phyloP scores from a whole-genome alignment of 305 asterid genomes.

The Ilex paraguariensis region DNA sequence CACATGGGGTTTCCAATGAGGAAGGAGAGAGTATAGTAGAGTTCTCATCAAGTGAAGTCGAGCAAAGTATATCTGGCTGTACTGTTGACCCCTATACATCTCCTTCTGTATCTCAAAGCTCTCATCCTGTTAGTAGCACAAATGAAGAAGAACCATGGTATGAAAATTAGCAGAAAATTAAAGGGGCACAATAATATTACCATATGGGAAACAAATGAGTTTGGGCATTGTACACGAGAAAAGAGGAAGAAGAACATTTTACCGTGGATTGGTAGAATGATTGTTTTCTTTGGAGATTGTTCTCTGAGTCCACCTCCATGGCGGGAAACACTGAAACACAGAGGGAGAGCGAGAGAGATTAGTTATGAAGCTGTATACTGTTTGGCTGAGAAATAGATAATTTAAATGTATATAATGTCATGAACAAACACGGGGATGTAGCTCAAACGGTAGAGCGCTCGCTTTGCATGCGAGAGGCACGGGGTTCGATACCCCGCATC shows the following conservation, averaged over 20 bases:
- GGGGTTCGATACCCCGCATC: conserved; percentile 23
- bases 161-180: background rate
- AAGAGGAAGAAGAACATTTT: conserved; percentile 8
- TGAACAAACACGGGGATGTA: conserved; percentile 52
- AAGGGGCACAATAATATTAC: background rate
- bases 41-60: conserved; percentile 91
- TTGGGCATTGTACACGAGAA: background rate
- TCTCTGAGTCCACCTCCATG: conserved; percentile 54
- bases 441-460: conserved; percentile 99
- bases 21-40: conserved; percentile 77
- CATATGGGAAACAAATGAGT: background rate
- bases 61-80: conserved; percentile 87
- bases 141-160: background rate
- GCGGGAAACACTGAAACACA: conserved; percentile 5
- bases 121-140: conserved; percentile 48
- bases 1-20: conserved; percentile 79
- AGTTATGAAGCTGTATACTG: no score
- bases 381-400: no score
- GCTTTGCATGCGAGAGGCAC: conserved; percentile 98
- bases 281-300: conserved; percentile 55
- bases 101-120: conserved; percentile 66
- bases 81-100: conserved; percentile 90
- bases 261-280: conserved; percentile 58
- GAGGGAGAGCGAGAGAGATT: no score
- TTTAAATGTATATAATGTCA: no score